Evolutionary conservation across 2,329 filamentous ascomycete genomes (phyloP), one percentile per base, ranked within the genome.

Genomic region (Fusarium nygamai): DNA sequence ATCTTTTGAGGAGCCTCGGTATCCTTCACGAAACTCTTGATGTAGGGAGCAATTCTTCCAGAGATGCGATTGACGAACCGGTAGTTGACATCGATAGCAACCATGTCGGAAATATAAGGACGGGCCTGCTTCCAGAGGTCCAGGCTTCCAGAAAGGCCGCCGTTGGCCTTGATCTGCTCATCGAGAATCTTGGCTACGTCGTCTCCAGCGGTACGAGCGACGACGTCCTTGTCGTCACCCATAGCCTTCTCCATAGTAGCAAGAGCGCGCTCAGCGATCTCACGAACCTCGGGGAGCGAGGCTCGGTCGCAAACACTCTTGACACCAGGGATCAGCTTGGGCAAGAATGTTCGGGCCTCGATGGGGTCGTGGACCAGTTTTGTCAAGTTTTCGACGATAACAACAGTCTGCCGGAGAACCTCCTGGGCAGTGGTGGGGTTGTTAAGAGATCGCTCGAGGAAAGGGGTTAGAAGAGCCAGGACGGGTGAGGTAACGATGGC

Each of bases 371-470:
- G 96, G 34, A 99, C 96, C 38, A 99, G 91, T 87, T 98, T 98
- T 70, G 96, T 99, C 86, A 99, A 87, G 85, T 99, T 99, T 86
- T 99, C 96, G 27, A 96, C 93, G 59, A 99, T 97, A 62, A 99
- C 95, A 36, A 97, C 95, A 6, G 96, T 98, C 85, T 98, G 96
- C 71, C 96, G 93, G 64, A 98, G 88, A 29, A 98, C 95, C 85
- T 99, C 96, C 83, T 99, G 96, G 8, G 94, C 89, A 9, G 96
- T 99, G 22, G 90, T 90, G 14, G 96, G 96, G 70, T 92, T 96
- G 87, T 98, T 98, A 71, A 99, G 89, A 24, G 95, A 94, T 77
- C 96, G 93, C 85, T 98, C 96, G 34, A 99, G 91, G 76, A 98
- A 92, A 51, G 96, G 96, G 4, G 96, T 99, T 63, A 99, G 89